Evolutionary conservation across 2,329 filamentous ascomycete genomes (phyloP).

Genomic region (Biscogniauxia sp.): DNA sequence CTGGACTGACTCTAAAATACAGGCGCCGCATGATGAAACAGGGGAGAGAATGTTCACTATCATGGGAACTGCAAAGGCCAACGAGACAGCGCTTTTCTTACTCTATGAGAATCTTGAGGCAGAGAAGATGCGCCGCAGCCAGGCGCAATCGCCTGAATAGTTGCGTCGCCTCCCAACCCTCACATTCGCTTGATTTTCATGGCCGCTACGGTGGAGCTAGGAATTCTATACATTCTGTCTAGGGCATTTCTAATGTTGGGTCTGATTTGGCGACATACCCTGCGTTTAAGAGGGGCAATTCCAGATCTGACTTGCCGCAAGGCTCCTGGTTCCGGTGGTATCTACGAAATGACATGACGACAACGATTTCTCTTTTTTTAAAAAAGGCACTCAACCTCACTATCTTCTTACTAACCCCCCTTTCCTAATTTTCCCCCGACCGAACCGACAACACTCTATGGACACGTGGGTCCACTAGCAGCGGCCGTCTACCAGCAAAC

Average conservation of each 20-base stretch:
- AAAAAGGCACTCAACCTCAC: constrained; percentile 19
- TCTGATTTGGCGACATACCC: constrained; percentile 49
- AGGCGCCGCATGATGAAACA: constrained; percentile 91
- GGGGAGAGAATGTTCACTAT: constrained; percentile 99
- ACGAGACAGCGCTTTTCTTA: constrained; percentile 93
- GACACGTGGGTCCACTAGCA: not conserved
- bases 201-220: constrained; percentile 28
- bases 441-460: not conserved
- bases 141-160: constrained; percentile 60
- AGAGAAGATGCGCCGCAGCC: constrained; percentile 97
- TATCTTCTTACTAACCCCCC: not conserved
- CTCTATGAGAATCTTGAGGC: constrained; percentile 98
- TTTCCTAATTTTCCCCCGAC: not conserved
- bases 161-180: constrained; percentile 4
- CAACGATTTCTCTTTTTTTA: constrained; percentile 26
- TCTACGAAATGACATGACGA: constrained; percentile 45
- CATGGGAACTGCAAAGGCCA: constrained; percentile 89
- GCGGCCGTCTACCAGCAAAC: not conserved
- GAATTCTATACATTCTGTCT: constrained; percentile 33
- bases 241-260: constrained; percentile 41
- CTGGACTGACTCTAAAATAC: constrained; percentile 13
- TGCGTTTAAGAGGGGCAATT: constrained; percentile 42
- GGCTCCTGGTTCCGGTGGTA: constrained; percentile 49
- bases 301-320: constrained; percentile 65
- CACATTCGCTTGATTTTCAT: constrained; percentile 17